These are phyloP conservation scores for Heliocybe sulcata DNA, from an alignment of 1,284 basidiomycete genomes.

Conservation along the genomic window DNA sequence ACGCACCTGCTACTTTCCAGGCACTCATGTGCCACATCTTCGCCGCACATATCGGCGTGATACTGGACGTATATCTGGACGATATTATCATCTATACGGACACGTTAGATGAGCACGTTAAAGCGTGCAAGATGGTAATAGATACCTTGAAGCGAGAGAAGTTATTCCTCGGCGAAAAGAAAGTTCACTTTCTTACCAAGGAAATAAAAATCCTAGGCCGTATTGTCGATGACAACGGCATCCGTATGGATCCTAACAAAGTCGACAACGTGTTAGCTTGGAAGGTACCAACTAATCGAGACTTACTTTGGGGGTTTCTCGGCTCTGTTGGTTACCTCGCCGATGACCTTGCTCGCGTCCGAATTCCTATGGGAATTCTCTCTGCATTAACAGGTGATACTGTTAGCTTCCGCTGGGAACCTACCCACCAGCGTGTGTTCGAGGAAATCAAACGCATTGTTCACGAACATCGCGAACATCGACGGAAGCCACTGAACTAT, in stretches of 20 bases:
- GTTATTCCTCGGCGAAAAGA: slow-evolving; percentile 6
- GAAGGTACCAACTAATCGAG: slow-evolving; percentile 20
- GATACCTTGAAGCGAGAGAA: slow-evolving; percentile 14
- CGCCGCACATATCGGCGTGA: slow-evolving; percentile 17
- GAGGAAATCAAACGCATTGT: slow-evolving; percentile 25
- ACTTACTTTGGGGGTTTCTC: slow-evolving; percentile 21
- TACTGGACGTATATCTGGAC: slow-evolving; percentile 24
- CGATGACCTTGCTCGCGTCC: slow-evolving; percentile 18
- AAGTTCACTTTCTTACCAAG: slow-evolving; percentile 19
- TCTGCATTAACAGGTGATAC: slow-evolving; percentile 17
- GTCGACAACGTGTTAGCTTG: slow-evolving; percentile 23
- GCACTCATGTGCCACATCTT: slow-evolving; percentile 23
- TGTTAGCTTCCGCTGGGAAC: slow-evolving; percentile 20
- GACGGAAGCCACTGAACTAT: slow-evolving; percentile 19
- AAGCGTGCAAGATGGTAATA: slow-evolving; percentile 21
- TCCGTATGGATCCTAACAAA: slow-evolving; percentile 30
- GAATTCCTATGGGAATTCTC: slow-evolving; percentile 24
- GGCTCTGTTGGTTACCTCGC: slow-evolving; percentile 22
- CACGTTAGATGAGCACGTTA: slow-evolving; percentile 23
- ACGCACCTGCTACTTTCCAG: slow-evolving; percentile 18
- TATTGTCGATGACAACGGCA: slow-evolving; percentile 24
- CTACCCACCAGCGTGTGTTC: slow-evolving; percentile 26
- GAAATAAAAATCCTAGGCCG: slow-evolving; percentile 25
- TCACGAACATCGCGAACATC: slow-evolving; percentile 10
- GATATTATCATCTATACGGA: slow-evolving; percentile 29